Base-by-base conservation (phyloP, 257 asterid genomes). In the Osmanthus fragrans region DNA sequence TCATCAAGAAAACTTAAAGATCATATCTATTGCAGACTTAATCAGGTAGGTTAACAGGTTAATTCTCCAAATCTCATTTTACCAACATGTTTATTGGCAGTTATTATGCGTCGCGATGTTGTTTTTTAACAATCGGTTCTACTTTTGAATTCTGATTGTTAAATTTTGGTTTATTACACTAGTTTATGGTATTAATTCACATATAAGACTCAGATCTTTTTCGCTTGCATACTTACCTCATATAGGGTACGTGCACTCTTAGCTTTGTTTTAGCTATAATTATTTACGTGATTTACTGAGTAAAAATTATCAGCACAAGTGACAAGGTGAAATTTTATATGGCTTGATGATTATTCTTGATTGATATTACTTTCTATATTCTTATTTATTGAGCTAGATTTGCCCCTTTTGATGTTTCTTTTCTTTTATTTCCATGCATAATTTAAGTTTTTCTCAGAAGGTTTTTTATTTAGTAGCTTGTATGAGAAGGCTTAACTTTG, bases 1-100 rank as follows among this genome's bases (percentile, higher is more conserved):
- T 15, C 56, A 80, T 90, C 81, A 82, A 51, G 96, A 93, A 79
- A 88, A 90, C 81, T 66, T 95, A 82, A 95, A 95, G 85, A 75
- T 95, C 70, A 66, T 93, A 70, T 95, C 98, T 7, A 94, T 95
- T 71, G 99, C 97, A 37, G 99, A 95, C 85, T 81, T 95, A 76
- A 89, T 95, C 81, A 93, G 99, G 99, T 94, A 79, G 39, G 78
- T 47, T 27, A 18, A 76, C 71, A 66, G 7, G 56, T 73, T 32
- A 58, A 10, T 39, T 80, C 34, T 37, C 36, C 75, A 40, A 37
- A 64, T 45, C 49, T 23, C 15, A 23, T 51, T 60, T 15, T 71
- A 77, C 45, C 25, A 23, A 34, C 58, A 29, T 54, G 7, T 54
- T n/a, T 5, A 54, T 54, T 54, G 25, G 25, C 23, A 19, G 27